These are phyloP conservation scores for Colletotrichum shisoi DNA, from an alignment of 2,329 filamentous ascomycete genomes.

Conservation along the genomic window DNA sequence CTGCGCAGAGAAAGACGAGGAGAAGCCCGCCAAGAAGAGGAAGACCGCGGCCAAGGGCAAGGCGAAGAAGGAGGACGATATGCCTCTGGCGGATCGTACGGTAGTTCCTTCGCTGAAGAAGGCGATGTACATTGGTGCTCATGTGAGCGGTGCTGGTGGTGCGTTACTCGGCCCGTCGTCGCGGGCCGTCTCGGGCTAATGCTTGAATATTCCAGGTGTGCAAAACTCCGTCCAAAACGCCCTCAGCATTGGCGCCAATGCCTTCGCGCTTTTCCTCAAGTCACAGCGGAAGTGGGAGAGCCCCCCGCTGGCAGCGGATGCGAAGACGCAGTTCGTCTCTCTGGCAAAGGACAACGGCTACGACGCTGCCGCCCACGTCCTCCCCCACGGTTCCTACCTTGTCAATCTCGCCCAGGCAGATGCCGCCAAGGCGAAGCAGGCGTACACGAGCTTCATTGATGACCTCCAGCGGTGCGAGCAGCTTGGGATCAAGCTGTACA, in stretches of 20 bases:
- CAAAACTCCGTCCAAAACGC: slow-evolving; percentile 86
- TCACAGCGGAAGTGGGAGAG: slow-evolving; percentile 95
- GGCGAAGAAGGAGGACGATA: slow-evolving; percentile 53
- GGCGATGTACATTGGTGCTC: slow-evolving; percentile 85
- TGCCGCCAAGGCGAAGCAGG: slow-evolving; percentile 79
- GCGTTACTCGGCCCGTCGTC: slow-evolving; percentile 41
- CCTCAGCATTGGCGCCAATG: slow-evolving; percentile 83
- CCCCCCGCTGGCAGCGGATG: slow-evolving; percentile 74
- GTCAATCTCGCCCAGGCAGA: slow-evolving; percentile 94
- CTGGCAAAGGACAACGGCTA: slow-evolving; percentile 75
- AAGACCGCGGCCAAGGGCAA: slow-evolving; percentile 48
- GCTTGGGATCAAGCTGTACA: slow-evolving; percentile 90
- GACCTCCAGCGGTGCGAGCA: slow-evolving; percentile 85
- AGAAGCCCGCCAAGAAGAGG: slow-evolving; percentile 54
- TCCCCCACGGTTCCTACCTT: slow-evolving; percentile 95
- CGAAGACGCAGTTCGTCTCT: slow-evolving; percentile 72
- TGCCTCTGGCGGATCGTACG: slow-evolving; percentile 75
- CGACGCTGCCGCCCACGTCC: slow-evolving; percentile 73
- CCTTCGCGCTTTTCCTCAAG: slow-evolving; percentile 94
- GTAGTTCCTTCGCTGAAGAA: slow-evolving; percentile 68
- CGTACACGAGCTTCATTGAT: slow-evolving; percentile 85
- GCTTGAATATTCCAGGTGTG: slow-evolving; percentile 65
- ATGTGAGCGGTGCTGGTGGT: slow-evolving; percentile 91
- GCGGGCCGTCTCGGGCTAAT: slow-evolving; percentile 14
- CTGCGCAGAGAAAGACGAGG: slow-evolving; percentile 40